These are phyloP conservation scores for Malassezia slooffiae DNA, from an alignment of 1,284 basidiomycete genomes.

Conservation along the genomic window DNA sequence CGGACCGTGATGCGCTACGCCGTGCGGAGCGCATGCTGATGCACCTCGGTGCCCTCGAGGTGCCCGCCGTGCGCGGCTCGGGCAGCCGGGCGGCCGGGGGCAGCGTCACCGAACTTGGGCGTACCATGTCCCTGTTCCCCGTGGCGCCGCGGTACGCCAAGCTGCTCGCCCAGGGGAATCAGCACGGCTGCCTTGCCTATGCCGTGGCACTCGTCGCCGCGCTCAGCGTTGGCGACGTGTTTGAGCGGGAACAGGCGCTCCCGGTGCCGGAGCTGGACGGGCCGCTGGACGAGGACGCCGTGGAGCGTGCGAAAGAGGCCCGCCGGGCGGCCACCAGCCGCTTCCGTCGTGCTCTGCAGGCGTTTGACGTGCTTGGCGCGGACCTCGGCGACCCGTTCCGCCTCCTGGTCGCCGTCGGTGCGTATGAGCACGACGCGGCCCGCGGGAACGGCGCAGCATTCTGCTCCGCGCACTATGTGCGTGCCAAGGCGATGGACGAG, in stretches of 20 bases:
- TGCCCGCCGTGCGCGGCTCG: slow-evolving; percentile 49
- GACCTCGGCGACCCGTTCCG: slow-evolving; percentile 81
- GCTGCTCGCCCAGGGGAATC: slow-evolving; percentile 83
- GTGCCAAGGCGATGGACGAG: slow-evolving; percentile 94
- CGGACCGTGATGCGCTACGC: slow-evolving; percentile 64
- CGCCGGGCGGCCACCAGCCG: slow-evolving; percentile 60
- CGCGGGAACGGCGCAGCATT: slow-evolving; percentile 60
- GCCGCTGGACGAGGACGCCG: slow-evolving; percentile 38
- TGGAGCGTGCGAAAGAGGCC: slow-evolving; percentile 50
- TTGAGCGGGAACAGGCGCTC: slow-evolving; percentile 68
- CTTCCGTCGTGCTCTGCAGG: slow-evolving; percentile 50
- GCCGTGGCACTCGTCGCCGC: slow-evolving; percentile 83
- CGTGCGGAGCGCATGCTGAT: slow-evolving; percentile 72
- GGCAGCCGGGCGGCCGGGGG: slow-evolving; percentile 29
- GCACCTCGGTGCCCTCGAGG: slow-evolving; percentile 63
- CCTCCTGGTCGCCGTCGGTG: slow-evolving; percentile 79
- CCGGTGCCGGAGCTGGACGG: background rate
- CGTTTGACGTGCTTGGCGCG: slow-evolving; percentile 68
- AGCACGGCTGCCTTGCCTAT: slow-evolving; percentile 83
- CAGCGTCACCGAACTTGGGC: slow-evolving; percentile 72
- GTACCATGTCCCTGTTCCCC: slow-evolving; percentile 84
- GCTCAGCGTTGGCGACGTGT: slow-evolving; percentile 89
- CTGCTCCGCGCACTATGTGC: slow-evolving; percentile 80
- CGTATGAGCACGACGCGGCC: slow-evolving; percentile 68
- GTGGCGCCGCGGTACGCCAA: slow-evolving; percentile 83